Evolutionary conservation across 352 stramenopile species (phyloP), one percentile per base, ranked within the genome.

Genomic region (Phytophthora tentaculata): DNA sequence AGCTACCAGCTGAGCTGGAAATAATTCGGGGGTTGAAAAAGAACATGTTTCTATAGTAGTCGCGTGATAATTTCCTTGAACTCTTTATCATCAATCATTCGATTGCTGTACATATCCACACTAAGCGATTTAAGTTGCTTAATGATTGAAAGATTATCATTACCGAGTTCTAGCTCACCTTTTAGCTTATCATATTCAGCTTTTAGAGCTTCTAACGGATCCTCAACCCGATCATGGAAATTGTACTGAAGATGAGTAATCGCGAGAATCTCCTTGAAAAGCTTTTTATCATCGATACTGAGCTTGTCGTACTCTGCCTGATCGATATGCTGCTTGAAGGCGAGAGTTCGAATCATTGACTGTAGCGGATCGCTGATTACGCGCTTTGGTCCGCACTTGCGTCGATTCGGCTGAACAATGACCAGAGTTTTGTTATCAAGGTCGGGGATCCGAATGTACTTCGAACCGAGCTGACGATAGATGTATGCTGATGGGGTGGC

Each of bases 31-130:
- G 47, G 9, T 67, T 67, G 22, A 62, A 53, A 71, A 60, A 9
- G 39, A 72, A 58, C 57, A 67, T 67, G n/a, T n/a, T 39, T 55
- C 55, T 73, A 73, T 69, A 64, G 20, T 17, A 64, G 1, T 23
- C 39, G 62, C 5, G 41, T 35, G 13, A 63, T 64, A 48, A 54
- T 58, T n/a, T 65, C 12, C 51, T 72, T 72, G 45, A 67, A 72
- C 32, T 67, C 51, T 50, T 49, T 37, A 63, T 62, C 44, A n/a
- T 45, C 56, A 67, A 67, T 71, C 47, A 71, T 32, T 29, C 32
- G 23, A 56, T 71, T 71, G 14, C n/a, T 26, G 44, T 67, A 71
- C 64, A 72, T 72, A 72, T 72, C 64, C 20, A 65, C 52, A 14
- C 19, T 44, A 8, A 72, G 28, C 0, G 23, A 20, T 28, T 67